phyloP scores from a whole-genome alignment of 176 grass and related monocot species.

The Echinochloa phyllopogon region DNA sequence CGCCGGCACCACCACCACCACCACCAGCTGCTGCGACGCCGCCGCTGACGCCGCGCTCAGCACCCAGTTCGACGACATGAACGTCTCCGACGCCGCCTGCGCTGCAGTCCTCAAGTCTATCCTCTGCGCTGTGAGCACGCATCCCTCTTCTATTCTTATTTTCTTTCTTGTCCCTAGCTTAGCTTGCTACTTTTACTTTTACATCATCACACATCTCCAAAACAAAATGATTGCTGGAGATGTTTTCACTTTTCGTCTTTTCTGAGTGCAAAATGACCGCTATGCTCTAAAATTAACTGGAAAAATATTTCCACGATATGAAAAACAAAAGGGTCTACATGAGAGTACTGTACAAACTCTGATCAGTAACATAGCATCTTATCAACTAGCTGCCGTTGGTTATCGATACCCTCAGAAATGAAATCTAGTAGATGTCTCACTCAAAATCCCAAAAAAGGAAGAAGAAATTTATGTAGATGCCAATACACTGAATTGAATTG shows the following conservation, averaged over 20 bases:
- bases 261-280: not conserved
- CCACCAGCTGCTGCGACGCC: constrained; percentile 60
- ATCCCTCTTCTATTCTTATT: not conserved
- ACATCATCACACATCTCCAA: not conserved
- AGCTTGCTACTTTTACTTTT: not conserved
- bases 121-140: constrained; percentile 60
- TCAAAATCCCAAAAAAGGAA: not conserved
- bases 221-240: no score
- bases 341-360: not conserved
- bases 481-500: not conserved
- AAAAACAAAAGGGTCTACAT: not conserved
- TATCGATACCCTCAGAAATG: not conserved
- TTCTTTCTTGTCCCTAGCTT: not conserved
- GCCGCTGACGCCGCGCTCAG: constrained; percentile 52
- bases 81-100: constrained; percentile 64
- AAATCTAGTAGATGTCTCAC: not conserved
- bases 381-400: not conserved
- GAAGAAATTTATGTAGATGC: not conserved
- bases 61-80: constrained; percentile 58
- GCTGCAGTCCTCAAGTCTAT: constrained; percentile 64
- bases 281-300: not conserved
- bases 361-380: not conserved
- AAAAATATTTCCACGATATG: not conserved
- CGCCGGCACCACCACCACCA: constrained; percentile 9
- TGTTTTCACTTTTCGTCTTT: not conserved